Conservation (phyloP, 2,329 filamentous ascomycete genomes). For the Colletotrichum gloeosporioides region DNA sequence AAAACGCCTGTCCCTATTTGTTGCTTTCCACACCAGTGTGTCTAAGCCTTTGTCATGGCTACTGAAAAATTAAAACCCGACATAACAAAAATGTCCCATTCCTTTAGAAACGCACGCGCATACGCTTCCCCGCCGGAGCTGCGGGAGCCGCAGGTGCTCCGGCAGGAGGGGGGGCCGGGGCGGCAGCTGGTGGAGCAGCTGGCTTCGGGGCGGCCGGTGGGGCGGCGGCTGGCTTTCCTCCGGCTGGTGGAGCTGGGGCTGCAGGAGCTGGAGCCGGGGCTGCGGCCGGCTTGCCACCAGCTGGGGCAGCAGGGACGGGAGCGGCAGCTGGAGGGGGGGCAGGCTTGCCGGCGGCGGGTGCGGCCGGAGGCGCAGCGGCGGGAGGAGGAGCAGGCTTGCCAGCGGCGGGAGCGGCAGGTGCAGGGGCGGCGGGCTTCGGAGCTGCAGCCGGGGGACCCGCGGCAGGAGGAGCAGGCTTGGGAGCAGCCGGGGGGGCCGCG, state of each 20-base stretch:
- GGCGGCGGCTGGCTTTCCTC: not conserved
- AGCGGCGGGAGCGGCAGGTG: not conserved
- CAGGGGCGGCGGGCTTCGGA: not conserved
- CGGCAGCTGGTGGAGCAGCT: not conserved
- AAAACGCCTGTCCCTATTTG: not conserved
- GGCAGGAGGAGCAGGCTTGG: not conserved
- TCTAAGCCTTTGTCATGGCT: not conserved
- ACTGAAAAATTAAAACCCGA: not conserved
- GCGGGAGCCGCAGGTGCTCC: not conserved
- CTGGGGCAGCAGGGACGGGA: not conserved
- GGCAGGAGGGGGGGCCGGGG: not conserved
- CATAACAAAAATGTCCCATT: no score
- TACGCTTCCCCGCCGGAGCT: not conserved
- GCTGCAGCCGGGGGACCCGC: not conserved
- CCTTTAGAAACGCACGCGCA: not conserved
- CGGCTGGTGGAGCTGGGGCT: not conserved
- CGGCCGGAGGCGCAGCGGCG: not conserved
- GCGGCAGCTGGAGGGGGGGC: not conserved
- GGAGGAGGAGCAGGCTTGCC: not conserved
- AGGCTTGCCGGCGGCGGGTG: not conserved
- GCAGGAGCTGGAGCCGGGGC: not conserved
- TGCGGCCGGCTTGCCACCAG: not conserved
- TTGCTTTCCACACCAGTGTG: not conserved
- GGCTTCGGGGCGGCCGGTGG: not conserved
- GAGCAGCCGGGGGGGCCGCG: not conserved